These are phyloP conservation scores for Rhododendron vialii DNA, from an alignment of 148 eudicot genomes.

Conservation along the genomic window DNA sequence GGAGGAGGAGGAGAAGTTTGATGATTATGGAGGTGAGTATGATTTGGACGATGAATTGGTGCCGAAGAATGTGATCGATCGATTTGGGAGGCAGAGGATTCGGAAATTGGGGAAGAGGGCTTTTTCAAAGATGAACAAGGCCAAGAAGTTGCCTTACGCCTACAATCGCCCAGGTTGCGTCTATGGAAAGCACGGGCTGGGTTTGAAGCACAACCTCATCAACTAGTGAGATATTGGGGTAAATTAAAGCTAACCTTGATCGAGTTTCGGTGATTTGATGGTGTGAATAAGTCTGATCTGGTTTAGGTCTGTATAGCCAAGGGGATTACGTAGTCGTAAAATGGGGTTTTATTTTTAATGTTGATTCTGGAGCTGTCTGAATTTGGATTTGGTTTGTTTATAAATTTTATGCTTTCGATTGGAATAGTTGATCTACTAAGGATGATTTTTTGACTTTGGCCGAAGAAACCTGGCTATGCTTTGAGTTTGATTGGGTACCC, in stretches of 20 bases:
- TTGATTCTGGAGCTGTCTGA: neutral
- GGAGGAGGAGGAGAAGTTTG: conserved; percentile 20
- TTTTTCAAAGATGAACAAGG: conserved; percentile 35
- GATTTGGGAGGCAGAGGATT: conserved; percentile 52
- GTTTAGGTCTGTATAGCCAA: neutral
- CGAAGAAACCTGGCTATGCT: neutral
- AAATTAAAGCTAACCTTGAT: neutral
- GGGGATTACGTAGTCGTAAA: neutral
- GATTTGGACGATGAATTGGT: conserved; percentile 72
- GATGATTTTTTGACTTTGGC: neutral
- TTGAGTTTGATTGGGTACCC: neutral
- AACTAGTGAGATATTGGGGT: neutral
- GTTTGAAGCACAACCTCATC: neutral
- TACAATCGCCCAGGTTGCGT: conserved; percentile 43
- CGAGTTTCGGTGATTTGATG: neutral
- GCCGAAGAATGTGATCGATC: conserved; percentile 41
- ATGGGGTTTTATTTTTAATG: no score
- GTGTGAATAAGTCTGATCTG: neutral
- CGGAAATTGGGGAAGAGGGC: conserved; percentile 74
- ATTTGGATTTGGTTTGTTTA: neutral
- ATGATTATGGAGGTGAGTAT: conserved; percentile 23
- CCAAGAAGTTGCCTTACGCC: conserved; percentile 38
- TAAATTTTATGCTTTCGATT: neutral
- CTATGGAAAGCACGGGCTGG: conserved; percentile 31
- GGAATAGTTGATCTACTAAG: neutral